These are phyloP conservation scores for Coleophoma cylindrospora DNA, from an alignment of 2,329 filamentous ascomycete species.

Conservation along the genomic window DNA sequence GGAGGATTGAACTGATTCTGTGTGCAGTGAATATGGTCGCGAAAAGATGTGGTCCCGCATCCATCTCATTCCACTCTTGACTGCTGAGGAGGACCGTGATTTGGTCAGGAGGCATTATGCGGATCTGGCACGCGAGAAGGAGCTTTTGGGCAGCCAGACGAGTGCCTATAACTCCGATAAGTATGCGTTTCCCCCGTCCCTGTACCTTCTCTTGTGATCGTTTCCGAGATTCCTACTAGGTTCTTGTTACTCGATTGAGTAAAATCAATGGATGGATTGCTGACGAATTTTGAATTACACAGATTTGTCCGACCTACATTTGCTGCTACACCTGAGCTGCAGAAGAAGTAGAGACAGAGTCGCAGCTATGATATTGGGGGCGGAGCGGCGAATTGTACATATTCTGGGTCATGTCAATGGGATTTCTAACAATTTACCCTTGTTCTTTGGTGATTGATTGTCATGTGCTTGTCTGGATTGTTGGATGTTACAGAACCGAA, in stretches of 20 bases:
- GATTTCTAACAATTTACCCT: too few relatives aligned
- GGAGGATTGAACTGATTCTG: slow-evolving; percentile 6
- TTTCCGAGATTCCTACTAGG: too few relatives aligned
- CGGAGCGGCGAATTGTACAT: not conserved
- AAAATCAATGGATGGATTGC: not conserved
- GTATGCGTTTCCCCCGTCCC: slow-evolving; percentile 43
- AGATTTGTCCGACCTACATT: not conserved
- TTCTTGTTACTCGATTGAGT: too few relatives aligned
- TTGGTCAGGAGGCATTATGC: slow-evolving; percentile 82
- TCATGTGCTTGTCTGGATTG: too few relatives aligned
- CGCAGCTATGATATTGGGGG: not conserved
- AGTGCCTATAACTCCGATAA: slow-evolving; percentile 86
- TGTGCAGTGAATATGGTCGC: slow-evolving; percentile 75
- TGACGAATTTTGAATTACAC: not conserved
- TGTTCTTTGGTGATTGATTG: too few relatives aligned
- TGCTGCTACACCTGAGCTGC: not conserved
- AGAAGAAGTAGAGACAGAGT: too few relatives aligned
- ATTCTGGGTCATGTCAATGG: too few relatives aligned
- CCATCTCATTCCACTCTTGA: slow-evolving; percentile 86
- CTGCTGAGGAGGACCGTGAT: slow-evolving; percentile 96
- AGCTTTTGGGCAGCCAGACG: slow-evolving; percentile 76
- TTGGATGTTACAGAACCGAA: too few relatives aligned
- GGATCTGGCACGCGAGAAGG: slow-evolving; percentile 85
- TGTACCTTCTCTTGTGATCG: not conserved
- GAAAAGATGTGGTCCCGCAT: slow-evolving; percentile 99